These are phyloP conservation scores for Zymoseptoria tritici DNA, from an alignment of 2,329 filamentous ascomycete species.

Conservation along the genomic window DNA sequence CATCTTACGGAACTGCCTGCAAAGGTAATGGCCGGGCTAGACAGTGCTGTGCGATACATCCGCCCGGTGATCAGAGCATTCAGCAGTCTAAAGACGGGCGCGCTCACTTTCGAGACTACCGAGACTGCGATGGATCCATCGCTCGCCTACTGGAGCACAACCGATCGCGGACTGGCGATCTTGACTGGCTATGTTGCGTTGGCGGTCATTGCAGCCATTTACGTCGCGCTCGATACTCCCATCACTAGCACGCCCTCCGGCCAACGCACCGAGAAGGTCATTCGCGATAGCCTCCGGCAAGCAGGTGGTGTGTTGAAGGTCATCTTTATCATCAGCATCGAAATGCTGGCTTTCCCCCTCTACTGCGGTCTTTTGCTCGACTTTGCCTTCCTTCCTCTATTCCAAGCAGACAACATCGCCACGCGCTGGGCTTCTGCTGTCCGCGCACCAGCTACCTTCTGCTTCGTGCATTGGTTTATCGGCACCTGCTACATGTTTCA, in stretches of 20 bases:
- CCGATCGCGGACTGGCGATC: conserved; percentile 63
- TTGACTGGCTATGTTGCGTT: conserved; percentile 73
- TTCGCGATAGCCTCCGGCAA: conserved; percentile 81
- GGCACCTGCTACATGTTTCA: conserved; percentile 99
- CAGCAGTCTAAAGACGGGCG: conserved; percentile 15
- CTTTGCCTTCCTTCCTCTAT: conserved; percentile 78
- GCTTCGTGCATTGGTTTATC: conserved; percentile 98
- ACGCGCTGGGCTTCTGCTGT: conserved; percentile 72
- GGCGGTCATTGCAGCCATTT: conserved; percentile 65
- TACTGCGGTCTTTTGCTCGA: conserved; percentile 93
- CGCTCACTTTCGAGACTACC: conserved; percentile 14
- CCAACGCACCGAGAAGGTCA: conserved; percentile 59
- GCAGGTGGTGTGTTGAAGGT: conserved; percentile 97
- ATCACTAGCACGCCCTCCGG: conserved; percentile 58
- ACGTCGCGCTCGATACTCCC: conserved; percentile 65
- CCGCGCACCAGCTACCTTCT: conserved; percentile 74
- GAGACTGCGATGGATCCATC: conserved; percentile 29
- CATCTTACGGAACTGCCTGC: conserved; percentile 11
- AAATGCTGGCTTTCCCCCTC: conserved; percentile 94
- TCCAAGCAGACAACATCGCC: conserved; percentile 68
- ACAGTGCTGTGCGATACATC: conserved; percentile 11
- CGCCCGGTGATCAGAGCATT: conserved; percentile 17
- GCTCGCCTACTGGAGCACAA: conserved; percentile 39
- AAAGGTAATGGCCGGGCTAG: conserved; percentile 6
- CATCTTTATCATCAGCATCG: conserved; percentile 95